These are phyloP conservation scores for Globisporangium mamillatum DNA, from an alignment of 352 stramenopile species.

Conservation along the genomic window DNA sequence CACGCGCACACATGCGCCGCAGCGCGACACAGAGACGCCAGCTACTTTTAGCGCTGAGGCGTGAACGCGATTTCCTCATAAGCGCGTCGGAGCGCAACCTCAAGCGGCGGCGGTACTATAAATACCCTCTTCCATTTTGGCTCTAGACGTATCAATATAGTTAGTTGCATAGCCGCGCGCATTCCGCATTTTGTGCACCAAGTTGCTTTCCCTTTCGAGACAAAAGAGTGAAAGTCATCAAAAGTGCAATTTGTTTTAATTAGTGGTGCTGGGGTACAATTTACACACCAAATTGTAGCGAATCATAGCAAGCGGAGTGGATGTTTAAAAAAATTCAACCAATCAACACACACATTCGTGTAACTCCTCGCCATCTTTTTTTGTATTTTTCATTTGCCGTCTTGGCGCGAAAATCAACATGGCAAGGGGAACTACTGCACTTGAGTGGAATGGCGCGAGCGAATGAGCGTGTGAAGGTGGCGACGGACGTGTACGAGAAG, in stretches of 20 bases:
- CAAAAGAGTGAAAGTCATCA: neutral
- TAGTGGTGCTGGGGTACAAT: neutral
- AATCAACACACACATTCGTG: neutral
- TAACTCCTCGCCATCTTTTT: too few species aligned
- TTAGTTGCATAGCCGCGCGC: neutral
- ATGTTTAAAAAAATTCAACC: neutral
- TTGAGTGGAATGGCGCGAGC: neutral
- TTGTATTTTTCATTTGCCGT: too few species aligned
- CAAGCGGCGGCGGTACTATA: neutral
- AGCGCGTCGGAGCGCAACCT: neutral
- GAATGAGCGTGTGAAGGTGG: neutral
- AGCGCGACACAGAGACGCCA: neutral
- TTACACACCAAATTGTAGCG: neutral
- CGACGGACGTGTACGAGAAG: neutral
- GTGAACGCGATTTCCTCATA: neutral
- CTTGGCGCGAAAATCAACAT: neutral
- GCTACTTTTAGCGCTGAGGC: neutral
- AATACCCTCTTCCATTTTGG: neutral
- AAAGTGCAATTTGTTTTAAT: neutral
- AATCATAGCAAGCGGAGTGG: neutral
- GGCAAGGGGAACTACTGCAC: neutral
- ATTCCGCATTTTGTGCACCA: neutral
- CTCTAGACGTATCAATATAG: neutral
- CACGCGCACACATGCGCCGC: neutral
- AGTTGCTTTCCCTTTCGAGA: neutral